Conservation (phyloP, 106 monocot genomes). For the Dioscorea dumetorum region DNA sequence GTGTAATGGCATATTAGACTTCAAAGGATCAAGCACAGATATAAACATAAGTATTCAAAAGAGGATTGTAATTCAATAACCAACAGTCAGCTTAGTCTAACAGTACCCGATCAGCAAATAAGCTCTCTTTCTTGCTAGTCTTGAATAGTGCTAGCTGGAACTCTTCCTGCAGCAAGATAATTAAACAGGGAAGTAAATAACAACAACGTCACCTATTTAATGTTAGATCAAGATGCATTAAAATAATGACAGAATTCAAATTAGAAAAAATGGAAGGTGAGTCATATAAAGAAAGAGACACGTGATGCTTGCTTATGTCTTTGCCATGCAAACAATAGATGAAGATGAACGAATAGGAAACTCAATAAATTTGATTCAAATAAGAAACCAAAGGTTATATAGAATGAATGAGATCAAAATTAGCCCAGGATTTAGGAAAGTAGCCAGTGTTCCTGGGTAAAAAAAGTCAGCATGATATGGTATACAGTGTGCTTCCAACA, state of each 20-base stretch:
- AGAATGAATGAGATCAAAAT: no score
- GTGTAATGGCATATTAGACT: no score
- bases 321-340: no score
- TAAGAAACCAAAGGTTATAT: no score
- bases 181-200: background rate
- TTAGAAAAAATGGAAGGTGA: background rate
- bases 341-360: background rate
- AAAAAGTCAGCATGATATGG: no score
- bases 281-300: background rate
- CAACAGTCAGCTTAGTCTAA: no score
- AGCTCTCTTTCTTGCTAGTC: conserved; percentile 58
- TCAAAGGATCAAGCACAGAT: background rate
- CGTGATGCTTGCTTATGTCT: background rate
- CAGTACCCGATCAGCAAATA: conserved; percentile 57
- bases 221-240: background rate
- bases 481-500: no score
- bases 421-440: no score
- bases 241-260: background rate
- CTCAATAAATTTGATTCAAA: no score
- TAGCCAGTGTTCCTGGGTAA: no score
- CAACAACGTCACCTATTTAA: background rate
- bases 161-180: conserved; percentile 29
- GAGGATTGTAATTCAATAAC: background rate
- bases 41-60: background rate
- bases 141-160: conserved; percentile 56